Percentiles rank a stretch among this genome's conserved stretches.
phyloP scores from a whole-genome alignment of 495 filamentous ascomycete genomes.

The Lentithecium fluviatile region DNA sequence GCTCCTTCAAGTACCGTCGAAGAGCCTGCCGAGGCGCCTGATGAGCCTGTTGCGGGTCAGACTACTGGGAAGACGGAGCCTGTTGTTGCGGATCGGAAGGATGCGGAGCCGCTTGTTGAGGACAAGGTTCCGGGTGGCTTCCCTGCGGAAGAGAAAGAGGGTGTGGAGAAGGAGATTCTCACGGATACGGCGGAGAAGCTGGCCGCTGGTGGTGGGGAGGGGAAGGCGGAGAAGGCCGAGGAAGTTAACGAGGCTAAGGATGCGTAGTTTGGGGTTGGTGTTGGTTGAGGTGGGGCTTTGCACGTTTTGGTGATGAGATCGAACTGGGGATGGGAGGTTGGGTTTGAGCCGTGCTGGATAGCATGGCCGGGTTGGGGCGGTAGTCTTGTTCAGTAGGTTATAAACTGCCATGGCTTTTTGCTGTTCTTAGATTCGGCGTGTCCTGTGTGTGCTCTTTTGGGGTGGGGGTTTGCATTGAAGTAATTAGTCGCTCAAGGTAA shows the following conservation, averaged over 20 bases:
- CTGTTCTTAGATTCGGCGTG: too few species aligned
- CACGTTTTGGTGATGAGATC: too few species aligned
- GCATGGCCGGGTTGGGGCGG: too few species aligned
- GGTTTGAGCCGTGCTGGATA: too few species aligned
- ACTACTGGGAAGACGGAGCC: background rate
- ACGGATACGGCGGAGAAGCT: background rate
- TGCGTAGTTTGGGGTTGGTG: background rate
- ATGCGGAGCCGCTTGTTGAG: background rate
- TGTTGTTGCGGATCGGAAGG: background rate
- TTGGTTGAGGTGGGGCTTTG: background rate
- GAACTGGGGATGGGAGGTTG: too few species aligned
- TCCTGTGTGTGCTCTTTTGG: too few species aligned
- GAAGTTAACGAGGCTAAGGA: background rate
- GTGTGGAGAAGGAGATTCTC: background rate
- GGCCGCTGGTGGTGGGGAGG: background rate
- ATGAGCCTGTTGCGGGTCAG: background rate
- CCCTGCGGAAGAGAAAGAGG: background rate
- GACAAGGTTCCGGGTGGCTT: background rate
- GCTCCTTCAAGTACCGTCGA: background rate
- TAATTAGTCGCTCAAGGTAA: too few species aligned
- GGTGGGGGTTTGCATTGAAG: too few species aligned
- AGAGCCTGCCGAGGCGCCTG: background rate
- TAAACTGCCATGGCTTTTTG: too few species aligned
- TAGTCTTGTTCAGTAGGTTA: too few species aligned
- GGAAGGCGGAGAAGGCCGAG: background rate